Conservation (phyloP, 768 basidiomycete genomes). For the Baorangia bicolor region DNA sequence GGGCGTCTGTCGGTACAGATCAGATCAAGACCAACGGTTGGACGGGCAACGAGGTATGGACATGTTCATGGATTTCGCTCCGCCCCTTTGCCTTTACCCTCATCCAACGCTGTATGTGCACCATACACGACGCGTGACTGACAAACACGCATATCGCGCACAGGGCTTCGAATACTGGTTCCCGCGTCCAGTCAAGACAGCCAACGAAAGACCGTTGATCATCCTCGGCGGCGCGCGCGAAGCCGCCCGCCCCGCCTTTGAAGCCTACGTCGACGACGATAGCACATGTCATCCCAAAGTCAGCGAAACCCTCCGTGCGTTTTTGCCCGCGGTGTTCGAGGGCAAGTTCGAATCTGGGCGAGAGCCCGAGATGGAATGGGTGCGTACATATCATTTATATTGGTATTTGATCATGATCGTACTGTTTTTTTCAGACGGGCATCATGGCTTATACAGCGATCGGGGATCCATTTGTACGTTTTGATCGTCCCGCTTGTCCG, state of each 20-base stretch:
- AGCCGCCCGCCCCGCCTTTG: conserved; percentile 39
- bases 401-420: neutral
- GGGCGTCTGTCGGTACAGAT: conserved; percentile 39
- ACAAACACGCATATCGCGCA: neutral
- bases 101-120: neutral
- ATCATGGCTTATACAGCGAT: conserved; percentile 74
- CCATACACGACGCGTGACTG: neutral
- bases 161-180: conserved; percentile 78
- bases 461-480: conserved; percentile 64
- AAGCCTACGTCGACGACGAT: conserved; percentile 60
- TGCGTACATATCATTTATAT: conserved; percentile 31
- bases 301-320: conserved; percentile 50
- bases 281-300: conserved; percentile 47
- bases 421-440: conserved; percentile 54
- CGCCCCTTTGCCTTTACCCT: neutral
- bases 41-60: conserved; percentile 39
- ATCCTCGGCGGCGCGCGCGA: conserved; percentile 74
- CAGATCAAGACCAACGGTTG: conserved; percentile 46
- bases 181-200: conserved; percentile 49
- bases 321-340: conserved; percentile 59
- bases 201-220: conserved; percentile 49
- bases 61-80: neutral
- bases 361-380: conserved; percentile 84
- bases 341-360: conserved; percentile 45
- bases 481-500: neutral